phyloP scores from a whole-genome alignment of 257 asterid genomes.

The Rehmannia glutinosa region DNA sequence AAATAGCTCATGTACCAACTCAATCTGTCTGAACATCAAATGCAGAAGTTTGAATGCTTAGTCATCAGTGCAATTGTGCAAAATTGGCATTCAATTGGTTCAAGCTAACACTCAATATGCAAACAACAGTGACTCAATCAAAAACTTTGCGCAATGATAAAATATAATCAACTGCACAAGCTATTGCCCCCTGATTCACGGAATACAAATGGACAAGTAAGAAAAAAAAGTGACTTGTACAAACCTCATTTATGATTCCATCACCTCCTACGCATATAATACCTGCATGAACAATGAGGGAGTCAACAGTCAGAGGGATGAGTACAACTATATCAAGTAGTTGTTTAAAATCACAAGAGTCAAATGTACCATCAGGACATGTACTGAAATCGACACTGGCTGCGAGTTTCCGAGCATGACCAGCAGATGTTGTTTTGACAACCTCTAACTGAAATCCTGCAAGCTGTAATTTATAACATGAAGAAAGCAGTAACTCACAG shows the following conservation, averaged over 20 bases:
- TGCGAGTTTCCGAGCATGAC: slow-evolving; percentile 96
- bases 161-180: slow-evolving; percentile 1
- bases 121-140: neutral
- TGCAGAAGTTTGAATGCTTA: neutral
- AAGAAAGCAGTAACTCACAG: slow-evolving; percentile 11
- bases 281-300: slow-evolving; percentile 46
- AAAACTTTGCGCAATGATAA: slow-evolving; percentile 6
- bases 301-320: slow-evolving; percentile 15
- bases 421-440: slow-evolving; percentile 91
- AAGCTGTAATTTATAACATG: slow-evolving; percentile 52
- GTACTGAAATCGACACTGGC: slow-evolving; percentile 83
- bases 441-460: slow-evolving; percentile 97
- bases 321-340: slow-evolving; percentile 11
- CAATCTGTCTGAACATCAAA: neutral
- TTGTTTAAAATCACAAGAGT: slow-evolving; percentile 11
- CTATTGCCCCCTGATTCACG: slow-evolving; percentile 11
- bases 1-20: neutral
- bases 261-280: slow-evolving; percentile 99
- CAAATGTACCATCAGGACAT: slow-evolving; percentile 88
- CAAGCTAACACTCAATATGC: neutral
- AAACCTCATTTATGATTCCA: slow-evolving; percentile 96
- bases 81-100: neutral
- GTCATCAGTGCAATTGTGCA: slow-evolving; percentile 4
- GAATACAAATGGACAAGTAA: slow-evolving; percentile 6
- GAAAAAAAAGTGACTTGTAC: slow-evolving; percentile 18